Conservation (phyloP, 116 monocot species). For the Trichopus zeylanicus region DNA sequence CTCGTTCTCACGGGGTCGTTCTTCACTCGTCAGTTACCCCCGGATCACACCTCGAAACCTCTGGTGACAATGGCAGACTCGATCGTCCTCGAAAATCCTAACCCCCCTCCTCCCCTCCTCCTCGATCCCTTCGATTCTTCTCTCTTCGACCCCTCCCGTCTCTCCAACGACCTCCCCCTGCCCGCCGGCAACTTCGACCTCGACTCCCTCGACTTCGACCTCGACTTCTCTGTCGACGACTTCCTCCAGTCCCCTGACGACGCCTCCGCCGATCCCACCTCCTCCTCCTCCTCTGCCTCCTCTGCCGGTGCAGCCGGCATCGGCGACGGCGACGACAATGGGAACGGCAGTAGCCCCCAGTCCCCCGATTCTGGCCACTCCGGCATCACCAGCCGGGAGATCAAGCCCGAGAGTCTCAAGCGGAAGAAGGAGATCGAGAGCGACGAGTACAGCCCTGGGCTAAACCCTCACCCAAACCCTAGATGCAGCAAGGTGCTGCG, state of each 20-base stretch:
- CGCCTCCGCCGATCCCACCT: slow-evolving; percentile 12
- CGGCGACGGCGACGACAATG: too few relatives aligned
- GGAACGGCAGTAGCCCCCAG: background rate
- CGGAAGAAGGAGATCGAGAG: slow-evolving; percentile 41
- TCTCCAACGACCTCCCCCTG: background rate
- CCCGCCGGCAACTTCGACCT: slow-evolving; percentile 16
- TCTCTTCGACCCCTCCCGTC: background rate
- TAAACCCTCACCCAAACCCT: slow-evolving; percentile 10
- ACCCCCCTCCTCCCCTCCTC: too few relatives aligned
- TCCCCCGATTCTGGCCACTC: slow-evolving; percentile 9
- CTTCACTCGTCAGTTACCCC: too few relatives aligned
- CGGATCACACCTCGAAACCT: too few relatives aligned
- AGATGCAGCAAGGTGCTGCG: slow-evolving; percentile 24
- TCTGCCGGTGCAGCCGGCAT: background rate
- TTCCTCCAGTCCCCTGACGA: slow-evolving; percentile 30
- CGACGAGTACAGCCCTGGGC: slow-evolving; percentile 1
- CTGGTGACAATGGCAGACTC: too few relatives aligned
- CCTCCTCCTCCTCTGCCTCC: slow-evolving; percentile 4
- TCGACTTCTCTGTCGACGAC: slow-evolving; percentile 57
- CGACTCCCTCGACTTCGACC: slow-evolving; percentile 11
- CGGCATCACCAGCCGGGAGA: slow-evolving; percentile 7
- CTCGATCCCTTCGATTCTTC: background rate
- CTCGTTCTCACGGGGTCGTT: too few relatives aligned
- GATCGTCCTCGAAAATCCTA: too few relatives aligned
- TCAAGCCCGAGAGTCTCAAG: slow-evolving; percentile 34